Conservation (phyloP, 495 filamentous ascomycete genomes). For the Trichocladium antarcticum region DNA sequence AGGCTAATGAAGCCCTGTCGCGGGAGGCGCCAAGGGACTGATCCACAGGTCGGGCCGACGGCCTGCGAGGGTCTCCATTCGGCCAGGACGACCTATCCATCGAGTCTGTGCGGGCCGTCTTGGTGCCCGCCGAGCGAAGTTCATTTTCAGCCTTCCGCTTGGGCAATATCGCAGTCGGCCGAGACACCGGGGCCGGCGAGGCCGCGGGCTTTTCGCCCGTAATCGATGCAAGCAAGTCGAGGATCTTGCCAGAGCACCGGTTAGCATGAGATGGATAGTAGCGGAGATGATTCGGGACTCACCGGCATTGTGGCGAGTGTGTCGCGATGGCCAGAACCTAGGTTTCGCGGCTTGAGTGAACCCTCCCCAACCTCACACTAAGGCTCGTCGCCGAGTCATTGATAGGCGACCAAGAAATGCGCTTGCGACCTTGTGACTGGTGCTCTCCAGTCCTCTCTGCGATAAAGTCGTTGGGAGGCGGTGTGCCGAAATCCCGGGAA, state of each 20-base stretch:
- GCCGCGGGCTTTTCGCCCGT: conserved; percentile 36
- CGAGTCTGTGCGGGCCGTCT: conserved; percentile 24
- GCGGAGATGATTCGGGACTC: neutral
- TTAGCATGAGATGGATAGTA: conserved; percentile 4
- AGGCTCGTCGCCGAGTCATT: conserved; percentile 22
- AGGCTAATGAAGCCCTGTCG: neutral
- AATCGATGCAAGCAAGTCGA: conserved; percentile 46
- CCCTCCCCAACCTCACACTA: conserved; percentile 26
- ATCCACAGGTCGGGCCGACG: conserved; percentile 11
- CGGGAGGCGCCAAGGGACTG: neutral
- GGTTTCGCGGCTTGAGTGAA: conserved; percentile 9
- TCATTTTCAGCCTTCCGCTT: conserved; percentile 47
- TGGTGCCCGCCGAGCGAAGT: conserved; percentile 18
- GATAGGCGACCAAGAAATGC: conserved; percentile 9
- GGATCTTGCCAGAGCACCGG: conserved; percentile 29
- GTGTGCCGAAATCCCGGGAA: neutral
- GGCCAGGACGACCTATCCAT: conserved; percentile 8
- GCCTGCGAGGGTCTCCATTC: conserved; percentile 11
- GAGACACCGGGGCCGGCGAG: conserved; percentile 23
- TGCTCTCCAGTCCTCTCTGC: neutral
- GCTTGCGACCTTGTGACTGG: neutral
- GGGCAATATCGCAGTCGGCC: conserved; percentile 14
- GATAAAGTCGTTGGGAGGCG: too few relatives aligned
- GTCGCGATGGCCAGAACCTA: neutral
- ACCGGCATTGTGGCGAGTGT: conserved; percentile 21